A percentile compares a stretch with the other conserved stretches of the same genome.
These are phyloP conservation scores for Sphaerobolus stellatus DNA, from an alignment of 1,284 basidiomycete genomes.

Conservation along the genomic window DNA sequence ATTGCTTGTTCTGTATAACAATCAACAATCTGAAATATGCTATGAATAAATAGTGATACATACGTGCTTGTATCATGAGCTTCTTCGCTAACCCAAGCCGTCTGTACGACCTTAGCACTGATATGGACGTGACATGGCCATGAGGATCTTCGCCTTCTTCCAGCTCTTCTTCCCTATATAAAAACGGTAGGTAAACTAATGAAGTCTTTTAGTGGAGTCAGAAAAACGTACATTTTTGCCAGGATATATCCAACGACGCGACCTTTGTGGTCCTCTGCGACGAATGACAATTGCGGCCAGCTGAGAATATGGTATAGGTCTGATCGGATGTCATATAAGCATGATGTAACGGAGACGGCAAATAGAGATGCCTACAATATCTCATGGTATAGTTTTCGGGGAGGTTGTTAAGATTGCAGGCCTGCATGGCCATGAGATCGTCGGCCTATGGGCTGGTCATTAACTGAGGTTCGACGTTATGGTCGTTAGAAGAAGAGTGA, in stretches of 20 bases:
- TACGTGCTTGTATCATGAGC: conserved; percentile 71
- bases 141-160: conserved; percentile 52
- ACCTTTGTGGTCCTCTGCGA: conserved; percentile 88
- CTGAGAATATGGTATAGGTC: conserved; percentile 88
- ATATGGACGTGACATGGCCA: conserved; percentile 91
- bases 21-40: background rate
- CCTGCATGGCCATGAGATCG: conserved; percentile 88
- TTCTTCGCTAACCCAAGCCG: conserved; percentile 84
- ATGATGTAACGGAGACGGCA: too few species aligned
- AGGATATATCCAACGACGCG: conserved; percentile 93
- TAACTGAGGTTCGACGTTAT: too few species aligned
- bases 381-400: conserved; percentile 87
- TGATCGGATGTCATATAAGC: too few species aligned
- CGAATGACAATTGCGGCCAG: conserved; percentile 94
- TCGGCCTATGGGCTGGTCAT: conserved; percentile 57
- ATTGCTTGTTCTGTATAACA: conserved; percentile 82
- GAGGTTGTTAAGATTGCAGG: conserved; percentile 84
- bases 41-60: background rate
- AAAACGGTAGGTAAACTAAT: conserved; percentile 6
- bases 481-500: too few species aligned
- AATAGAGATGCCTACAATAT: conserved; percentile 69
- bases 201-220: conserved; percentile 5
- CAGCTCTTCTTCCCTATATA: conserved; percentile 68
- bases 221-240: conserved; percentile 77
- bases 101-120: conserved; percentile 82